phyloP scores from a whole-genome alignment of 306 rosid genomes.

The Coriaria nepalensis region DNA sequence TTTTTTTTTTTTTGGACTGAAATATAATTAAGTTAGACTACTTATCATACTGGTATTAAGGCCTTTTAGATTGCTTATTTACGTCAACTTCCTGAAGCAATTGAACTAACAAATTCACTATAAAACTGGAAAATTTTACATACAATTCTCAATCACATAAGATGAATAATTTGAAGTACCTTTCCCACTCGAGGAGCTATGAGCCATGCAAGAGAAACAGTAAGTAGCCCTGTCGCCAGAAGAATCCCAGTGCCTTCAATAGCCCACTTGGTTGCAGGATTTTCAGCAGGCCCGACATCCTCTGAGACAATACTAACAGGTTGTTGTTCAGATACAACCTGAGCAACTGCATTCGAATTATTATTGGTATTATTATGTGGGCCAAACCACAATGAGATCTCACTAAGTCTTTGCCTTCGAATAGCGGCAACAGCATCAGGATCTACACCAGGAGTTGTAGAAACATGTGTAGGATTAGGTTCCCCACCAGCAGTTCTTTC shows the following conservation, averaged over 20 bases:
- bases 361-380: conserved; percentile 41
- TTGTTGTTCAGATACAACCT: conserved; percentile 50
- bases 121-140: neutral
- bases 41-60: too few relatives aligned
- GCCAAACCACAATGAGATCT: conserved; percentile 83
- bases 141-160: neutral
- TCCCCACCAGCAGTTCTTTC: conserved; percentile 77
- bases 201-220: conserved; percentile 85
- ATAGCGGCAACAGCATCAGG: conserved; percentile 97
- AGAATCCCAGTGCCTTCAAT: conserved; percentile 83
- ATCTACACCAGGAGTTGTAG: conserved; percentile 40
- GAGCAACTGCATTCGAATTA: conserved; percentile 39
- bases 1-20: too few relatives aligned
- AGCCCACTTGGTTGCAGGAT: conserved; percentile 82
- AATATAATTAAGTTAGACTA: too few relatives aligned
- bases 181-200: conserved; percentile 95
- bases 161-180: conserved; percentile 30
- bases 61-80: neutral
- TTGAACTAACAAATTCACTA: neutral
- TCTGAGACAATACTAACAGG: conserved; percentile 35
- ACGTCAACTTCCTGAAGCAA: neutral
- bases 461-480: conserved; percentile 37
- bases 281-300: conserved; percentile 44
- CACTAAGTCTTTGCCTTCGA: conserved; percentile 78
- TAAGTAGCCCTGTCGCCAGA: conserved; percentile 93